Evolutionary conservation across 208 protist genomes (phyloP).

Genomic region (Endotrypanum monterogeii): DNA sequence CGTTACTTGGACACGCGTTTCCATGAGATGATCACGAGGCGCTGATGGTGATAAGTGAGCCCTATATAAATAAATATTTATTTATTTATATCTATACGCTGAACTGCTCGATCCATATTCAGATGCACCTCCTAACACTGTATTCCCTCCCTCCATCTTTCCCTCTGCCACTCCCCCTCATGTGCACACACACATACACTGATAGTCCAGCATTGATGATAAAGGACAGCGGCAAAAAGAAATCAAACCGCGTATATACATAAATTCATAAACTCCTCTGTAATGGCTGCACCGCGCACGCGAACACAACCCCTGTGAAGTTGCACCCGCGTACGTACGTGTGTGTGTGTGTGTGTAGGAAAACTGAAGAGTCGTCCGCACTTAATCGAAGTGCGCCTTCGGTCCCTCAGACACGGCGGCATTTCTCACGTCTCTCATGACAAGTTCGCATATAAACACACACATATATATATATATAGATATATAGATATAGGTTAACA

Average conservation of each 20-base stretch:
- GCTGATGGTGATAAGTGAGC: too few relatives aligned
- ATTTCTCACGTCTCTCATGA: not conserved
- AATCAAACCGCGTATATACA: not conserved
- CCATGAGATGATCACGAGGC: not conserved
- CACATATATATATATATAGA: not conserved
- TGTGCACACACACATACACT: not conserved
- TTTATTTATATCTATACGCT: not conserved
- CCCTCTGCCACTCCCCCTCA: not conserved
- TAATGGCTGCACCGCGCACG: too few relatives aligned
- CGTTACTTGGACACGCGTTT: not conserved
- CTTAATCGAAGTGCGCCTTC: not conserved
- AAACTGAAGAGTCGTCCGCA: too few relatives aligned
- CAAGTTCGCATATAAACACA: not conserved
- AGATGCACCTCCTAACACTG: not conserved
- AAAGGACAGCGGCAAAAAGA: not conserved
- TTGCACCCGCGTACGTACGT: too few relatives aligned
- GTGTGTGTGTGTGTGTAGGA: slow-evolving; percentile 8
- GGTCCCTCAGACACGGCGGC: not conserved
- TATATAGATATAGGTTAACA: not conserved
- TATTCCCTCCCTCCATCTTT: too few relatives aligned
- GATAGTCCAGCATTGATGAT: too few relatives aligned
- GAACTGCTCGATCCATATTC: not conserved
- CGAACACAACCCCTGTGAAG: too few relatives aligned
- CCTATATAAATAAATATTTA: too few relatives aligned
- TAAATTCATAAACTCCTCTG: too few relatives aligned